Evolutionary conservation across 495 filamentous ascomycete species (phyloP).

Genomic region (Podospora australis): DNA sequence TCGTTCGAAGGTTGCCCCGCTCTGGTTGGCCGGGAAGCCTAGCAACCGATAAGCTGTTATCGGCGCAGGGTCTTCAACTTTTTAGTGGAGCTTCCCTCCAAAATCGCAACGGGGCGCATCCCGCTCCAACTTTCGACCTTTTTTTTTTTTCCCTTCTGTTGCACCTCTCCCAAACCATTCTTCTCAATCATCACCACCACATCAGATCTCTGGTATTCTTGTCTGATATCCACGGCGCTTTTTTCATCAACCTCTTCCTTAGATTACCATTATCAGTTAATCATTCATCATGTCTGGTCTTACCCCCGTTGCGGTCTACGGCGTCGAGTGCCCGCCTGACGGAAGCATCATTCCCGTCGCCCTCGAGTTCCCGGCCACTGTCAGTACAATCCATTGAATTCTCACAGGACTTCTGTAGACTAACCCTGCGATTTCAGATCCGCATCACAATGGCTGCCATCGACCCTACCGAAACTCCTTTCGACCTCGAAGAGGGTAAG

Average conservation of each 20-base stretch:
- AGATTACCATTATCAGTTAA: background rate
- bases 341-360: constrained; percentile 68
- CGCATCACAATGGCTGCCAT: constrained; percentile 98
- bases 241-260: background rate
- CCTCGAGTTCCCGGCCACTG: constrained; percentile 70
- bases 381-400: constrained; percentile 43
- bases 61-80: constrained; percentile 15
- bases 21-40: constrained; percentile 14
- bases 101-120: background rate
- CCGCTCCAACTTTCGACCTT: constrained; percentile 2
- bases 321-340: constrained; percentile 77
- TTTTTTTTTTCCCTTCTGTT: constrained; percentile 12
- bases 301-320: constrained; percentile 78
- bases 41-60: constrained; percentile 23
- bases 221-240: background rate
- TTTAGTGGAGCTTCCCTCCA: constrained; percentile 14
- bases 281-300: constrained; percentile 23
- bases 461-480: constrained; percentile 73
- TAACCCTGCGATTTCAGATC: constrained; percentile 50
- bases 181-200: constrained; percentile 5
- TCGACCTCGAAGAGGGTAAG: constrained; percentile 56
- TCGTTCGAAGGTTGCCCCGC: no score
- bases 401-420: background rate
- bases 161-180: background rate
- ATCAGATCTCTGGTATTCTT: background rate